These are phyloP conservation scores for Colletotrichum neosansevieriae DNA, from an alignment of 2,329 filamentous ascomycete genomes.

Conservation along the genomic window DNA sequence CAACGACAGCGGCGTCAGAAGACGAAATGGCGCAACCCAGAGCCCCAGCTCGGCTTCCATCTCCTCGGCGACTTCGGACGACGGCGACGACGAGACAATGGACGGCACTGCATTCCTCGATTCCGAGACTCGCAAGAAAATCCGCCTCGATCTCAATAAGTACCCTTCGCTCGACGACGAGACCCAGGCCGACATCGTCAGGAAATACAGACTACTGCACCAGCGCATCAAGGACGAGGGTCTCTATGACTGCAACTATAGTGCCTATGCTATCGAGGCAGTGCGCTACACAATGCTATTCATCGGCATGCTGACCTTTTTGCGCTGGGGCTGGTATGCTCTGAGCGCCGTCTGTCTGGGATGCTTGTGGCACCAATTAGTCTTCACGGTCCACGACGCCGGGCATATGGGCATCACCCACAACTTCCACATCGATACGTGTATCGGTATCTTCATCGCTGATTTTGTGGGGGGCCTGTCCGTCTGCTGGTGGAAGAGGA, in stretches of 20 bases:
- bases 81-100: conserved; percentile 55
- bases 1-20: conserved; percentile 47
- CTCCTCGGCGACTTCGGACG: conserved; percentile 70
- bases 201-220: conserved; percentile 85
- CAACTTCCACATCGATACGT: conserved; percentile 82
- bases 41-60: conserved; percentile 59
- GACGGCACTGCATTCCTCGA: conserved; percentile 77
- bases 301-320: conserved; percentile 68
- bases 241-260: conserved; percentile 87
- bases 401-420: conserved; percentile 99
- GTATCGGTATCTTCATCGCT: conserved; percentile 90
- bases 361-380: conserved; percentile 91
- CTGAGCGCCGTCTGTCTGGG: conserved; percentile 82
- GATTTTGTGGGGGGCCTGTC: conserved; percentile 91
- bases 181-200: conserved; percentile 81
- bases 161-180: conserved; percentile 82
- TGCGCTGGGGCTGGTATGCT: conserved; percentile 75
- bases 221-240: conserved; percentile 78
- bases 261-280: conserved; percentile 80
- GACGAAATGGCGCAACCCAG: conserved; percentile 43
- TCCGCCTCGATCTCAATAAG: conserved; percentile 79
- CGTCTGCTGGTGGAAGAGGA: conserved; percentile 96
- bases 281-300: conserved; percentile 79
- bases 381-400: conserved; percentile 94
- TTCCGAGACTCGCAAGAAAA: conserved; percentile 78